Evolutionary conservation across 164 flowering plant species (phyloP).

Genomic region (Warburgia ugandensis): DNA sequence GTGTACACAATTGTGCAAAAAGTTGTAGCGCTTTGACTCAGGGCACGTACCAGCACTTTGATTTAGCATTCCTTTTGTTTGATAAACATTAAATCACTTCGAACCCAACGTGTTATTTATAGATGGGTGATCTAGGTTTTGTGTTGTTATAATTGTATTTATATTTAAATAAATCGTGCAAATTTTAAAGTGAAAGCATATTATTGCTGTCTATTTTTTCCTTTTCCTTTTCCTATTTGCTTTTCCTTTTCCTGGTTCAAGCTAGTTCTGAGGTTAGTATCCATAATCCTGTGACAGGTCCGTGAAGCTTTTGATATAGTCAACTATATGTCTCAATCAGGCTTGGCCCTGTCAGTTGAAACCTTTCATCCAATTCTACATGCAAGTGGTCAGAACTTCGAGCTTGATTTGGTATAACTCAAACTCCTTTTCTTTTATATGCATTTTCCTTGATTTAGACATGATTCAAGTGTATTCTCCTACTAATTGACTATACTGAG

Average conservation of each 20-base stretch:
- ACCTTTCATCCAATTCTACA: constrained; percentile 39
- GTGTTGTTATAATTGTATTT: too few species aligned
- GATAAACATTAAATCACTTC: too few species aligned
- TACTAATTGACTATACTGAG: too few species aligned
- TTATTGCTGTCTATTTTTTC: neutral
- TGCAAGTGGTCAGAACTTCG: constrained; percentile 51
- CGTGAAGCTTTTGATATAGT: constrained; percentile 66
- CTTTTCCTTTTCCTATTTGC: neutral
- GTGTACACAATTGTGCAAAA: too few species aligned
- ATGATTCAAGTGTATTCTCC: constrained; percentile 1
- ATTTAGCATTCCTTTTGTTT: too few species aligned
- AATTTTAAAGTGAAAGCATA: too few species aligned
- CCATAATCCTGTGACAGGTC: constrained; percentile 32
- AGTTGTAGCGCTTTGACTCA: too few species aligned
- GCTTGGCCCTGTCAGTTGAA: constrained; percentile 34
- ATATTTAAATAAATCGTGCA: too few species aligned
- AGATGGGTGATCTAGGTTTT: too few species aligned
- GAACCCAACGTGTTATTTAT: too few species aligned
- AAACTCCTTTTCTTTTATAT: neutral
- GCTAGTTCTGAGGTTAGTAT: neutral
- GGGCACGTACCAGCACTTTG: too few species aligned
- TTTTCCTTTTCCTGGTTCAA: neutral
- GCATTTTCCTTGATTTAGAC: neutral
- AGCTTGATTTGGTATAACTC: constrained; percentile 58
- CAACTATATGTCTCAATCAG: constrained; percentile 48